A percentile compares a stretch with the other conserved stretches of the same genome.
These are phyloP conservation scores for Cairneyella variabilis DNA, from an alignment of 495 filamentous ascomycete species.

Conservation along the genomic window DNA sequence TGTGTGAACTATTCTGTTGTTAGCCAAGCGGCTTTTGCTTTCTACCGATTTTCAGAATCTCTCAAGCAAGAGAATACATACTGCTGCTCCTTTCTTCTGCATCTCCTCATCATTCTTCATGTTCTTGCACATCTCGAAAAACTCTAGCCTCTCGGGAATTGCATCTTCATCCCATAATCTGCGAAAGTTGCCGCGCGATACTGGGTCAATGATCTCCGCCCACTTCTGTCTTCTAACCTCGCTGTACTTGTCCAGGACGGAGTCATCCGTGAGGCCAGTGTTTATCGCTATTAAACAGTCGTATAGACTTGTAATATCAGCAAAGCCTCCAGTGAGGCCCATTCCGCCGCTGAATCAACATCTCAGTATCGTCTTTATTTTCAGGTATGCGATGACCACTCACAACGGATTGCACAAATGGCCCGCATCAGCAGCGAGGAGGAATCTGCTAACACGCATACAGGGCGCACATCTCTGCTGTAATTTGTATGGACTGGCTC, in stretches of 20 bases:
- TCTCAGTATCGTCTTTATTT: neutral
- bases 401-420: slow-evolving; percentile 52
- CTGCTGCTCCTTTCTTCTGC: slow-evolving; percentile 19
- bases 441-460: slow-evolving; percentile 52
- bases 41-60: too few species aligned
- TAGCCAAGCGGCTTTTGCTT: too few species aligned
- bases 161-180: slow-evolving; percentile 36
- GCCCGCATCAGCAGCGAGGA: slow-evolving; percentile 58
- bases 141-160: slow-evolving; percentile 34
- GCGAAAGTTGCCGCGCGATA: slow-evolving; percentile 50
- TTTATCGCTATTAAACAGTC: slow-evolving; percentile 57
- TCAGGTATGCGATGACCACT: neutral
- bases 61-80: too few species aligned
- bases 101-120: slow-evolving; percentile 29
- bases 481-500: slow-evolving; percentile 54
- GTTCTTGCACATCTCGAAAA: slow-evolving; percentile 26
- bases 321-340: slow-evolving; percentile 59
- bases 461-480: slow-evolving; percentile 56
- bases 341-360: slow-evolving; percentile 40
- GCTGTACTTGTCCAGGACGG: slow-evolving; percentile 53
- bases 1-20: too few species aligned
- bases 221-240: slow-evolving; percentile 55
- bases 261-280: slow-evolving; percentile 47
- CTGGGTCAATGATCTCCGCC: slow-evolving; percentile 50
- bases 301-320: slow-evolving; percentile 53